Percentiles rank a stretch among this genome's conserved stretches.
Evolutionary conservation across 352 stramenopile genomes (phyloP).

Genomic region (Phytophthora foliorum): DNA sequence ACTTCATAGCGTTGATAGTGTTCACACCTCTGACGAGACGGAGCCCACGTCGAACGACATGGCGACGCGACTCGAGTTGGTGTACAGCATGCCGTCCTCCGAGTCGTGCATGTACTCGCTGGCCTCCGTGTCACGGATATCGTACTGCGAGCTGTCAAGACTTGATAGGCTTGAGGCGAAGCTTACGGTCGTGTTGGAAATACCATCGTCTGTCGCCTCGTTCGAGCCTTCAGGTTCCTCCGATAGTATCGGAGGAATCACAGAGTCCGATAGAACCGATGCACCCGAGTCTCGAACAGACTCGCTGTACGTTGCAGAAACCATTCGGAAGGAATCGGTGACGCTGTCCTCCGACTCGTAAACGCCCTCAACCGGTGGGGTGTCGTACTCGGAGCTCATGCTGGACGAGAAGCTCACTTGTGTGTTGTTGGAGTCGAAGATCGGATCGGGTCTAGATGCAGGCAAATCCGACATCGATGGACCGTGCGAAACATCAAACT

Average conservation of each 20-base stretch:
- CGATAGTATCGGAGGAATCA: no score
- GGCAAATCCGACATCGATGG: conserved; percentile 11
- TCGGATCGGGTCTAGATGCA: conserved; percentile 9
- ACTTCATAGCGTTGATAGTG: background rate
- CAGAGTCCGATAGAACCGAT: background rate
- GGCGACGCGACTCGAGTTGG: conserved; percentile 37
- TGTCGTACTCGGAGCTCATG: conserved; percentile 33
- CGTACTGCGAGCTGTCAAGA: conserved; percentile 32
- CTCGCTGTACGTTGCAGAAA: conserved; percentile 22
- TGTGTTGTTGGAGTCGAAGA: conserved; percentile 36
- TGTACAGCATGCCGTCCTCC: conserved; percentile 18
- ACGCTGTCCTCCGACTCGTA: conserved; percentile 27
- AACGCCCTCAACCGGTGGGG: background rate
- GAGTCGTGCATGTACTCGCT: conserved; percentile 50
- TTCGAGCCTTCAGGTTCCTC: background rate
- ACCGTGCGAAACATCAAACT: conserved; percentile 15
- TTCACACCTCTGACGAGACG: conserved; percentile 12
- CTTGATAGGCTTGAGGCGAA: conserved; percentile 41
- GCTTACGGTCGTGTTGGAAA: conserved; percentile 32
- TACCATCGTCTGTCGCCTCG: background rate
- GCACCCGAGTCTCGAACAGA: conserved; percentile 4
- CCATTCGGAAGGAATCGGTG: conserved; percentile 10
- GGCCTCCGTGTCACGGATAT: conserved; percentile 41
- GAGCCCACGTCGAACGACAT: conserved; percentile 44
- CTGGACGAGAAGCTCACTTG: conserved; percentile 42